Percentiles rank a stretch among this genome's conserved stretches.
phyloP scores from a whole-genome alignment of 495 filamentous ascomycete species.

The Aspergillus biplanus region DNA sequence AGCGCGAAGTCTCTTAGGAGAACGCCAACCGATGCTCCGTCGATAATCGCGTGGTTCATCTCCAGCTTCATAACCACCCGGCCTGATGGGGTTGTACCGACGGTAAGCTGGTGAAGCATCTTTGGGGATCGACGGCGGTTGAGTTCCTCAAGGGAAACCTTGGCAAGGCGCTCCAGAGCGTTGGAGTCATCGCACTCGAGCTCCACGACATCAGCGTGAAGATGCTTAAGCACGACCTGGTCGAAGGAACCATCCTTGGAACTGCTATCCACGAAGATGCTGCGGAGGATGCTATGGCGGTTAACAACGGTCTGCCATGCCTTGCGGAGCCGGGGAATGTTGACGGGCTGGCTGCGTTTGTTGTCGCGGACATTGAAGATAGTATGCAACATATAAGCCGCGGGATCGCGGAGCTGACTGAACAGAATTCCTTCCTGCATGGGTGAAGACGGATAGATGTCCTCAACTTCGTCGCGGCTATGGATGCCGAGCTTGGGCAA shows the following conservation, averaged over 20 bases:
- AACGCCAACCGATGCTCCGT: constrained; percentile 47
- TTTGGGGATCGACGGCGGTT: constrained; percentile 25
- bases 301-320: constrained; percentile 60
- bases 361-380: constrained; percentile 44
- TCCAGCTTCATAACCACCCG: constrained; percentile 54
- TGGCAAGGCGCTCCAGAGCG: constrained; percentile 21
- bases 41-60: constrained; percentile 60
- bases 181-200: constrained; percentile 47
- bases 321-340: constrained; percentile 41
- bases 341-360: constrained; percentile 34
- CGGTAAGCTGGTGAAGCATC: constrained; percentile 53
- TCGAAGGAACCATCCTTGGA: constrained; percentile 56
- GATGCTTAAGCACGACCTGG: constrained; percentile 54
- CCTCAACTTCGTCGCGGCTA: constrained; percentile 51
- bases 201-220: constrained; percentile 38
- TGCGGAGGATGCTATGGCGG: constrained; percentile 58
- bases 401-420: constrained; percentile 58
- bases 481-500: constrained; percentile 54
- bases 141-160: not conserved
- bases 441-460: constrained; percentile 66
- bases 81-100: constrained; percentile 44
- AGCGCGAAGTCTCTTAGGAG: constrained; percentile 46
- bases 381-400: constrained; percentile 50
- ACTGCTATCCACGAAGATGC: constrained; percentile 58
- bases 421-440: constrained; percentile 70